Evolutionary conservation across 768 basidiomycete species (phyloP).

Genomic region (Hypholoma fasciculare): DNA sequence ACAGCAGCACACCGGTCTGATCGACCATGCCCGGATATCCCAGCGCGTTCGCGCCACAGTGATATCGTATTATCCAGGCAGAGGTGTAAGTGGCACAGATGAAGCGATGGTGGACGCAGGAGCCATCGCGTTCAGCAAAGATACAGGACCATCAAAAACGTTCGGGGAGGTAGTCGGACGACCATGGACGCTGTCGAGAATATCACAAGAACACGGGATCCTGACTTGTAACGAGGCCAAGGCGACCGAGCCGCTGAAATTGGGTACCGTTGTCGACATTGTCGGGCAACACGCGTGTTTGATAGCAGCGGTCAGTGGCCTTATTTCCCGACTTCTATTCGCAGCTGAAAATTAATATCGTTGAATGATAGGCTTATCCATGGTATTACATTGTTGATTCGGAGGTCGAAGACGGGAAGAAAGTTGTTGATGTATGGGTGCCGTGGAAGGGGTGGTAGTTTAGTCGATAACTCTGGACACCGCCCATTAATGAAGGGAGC

Average conservation of each 20-base stretch:
- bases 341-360: neutral
- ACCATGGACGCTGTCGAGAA: constrained; percentile 62
- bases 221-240: constrained; percentile 38
- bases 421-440: constrained; percentile 82
- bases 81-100: constrained; percentile 59
- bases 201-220: constrained; percentile 82
- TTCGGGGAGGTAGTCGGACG: constrained; percentile 73
- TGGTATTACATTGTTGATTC: constrained; percentile 87
- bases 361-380: constrained; percentile 50
- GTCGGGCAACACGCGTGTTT: constrained; percentile 87
- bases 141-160: constrained; percentile 70
- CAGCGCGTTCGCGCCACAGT: constrained; percentile 72
- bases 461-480: neutral
- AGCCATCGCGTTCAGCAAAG: constrained; percentile 86
- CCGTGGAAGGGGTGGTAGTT: constrained; percentile 89
- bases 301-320: constrained; percentile 56
- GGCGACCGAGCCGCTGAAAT: constrained; percentile 34
- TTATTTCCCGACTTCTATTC: neutral
- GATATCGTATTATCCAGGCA: constrained; percentile 76
- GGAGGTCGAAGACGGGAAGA: constrained; percentile 42
- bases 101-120: constrained; percentile 84
- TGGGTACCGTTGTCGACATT: constrained; percentile 70
- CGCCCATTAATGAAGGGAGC: no score
- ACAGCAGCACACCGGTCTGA: constrained; percentile 73
- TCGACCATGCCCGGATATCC: constrained; percentile 56